phyloP scores from a whole-genome alignment of 208 protist species.

The Zelonia costaricensis region DNA sequence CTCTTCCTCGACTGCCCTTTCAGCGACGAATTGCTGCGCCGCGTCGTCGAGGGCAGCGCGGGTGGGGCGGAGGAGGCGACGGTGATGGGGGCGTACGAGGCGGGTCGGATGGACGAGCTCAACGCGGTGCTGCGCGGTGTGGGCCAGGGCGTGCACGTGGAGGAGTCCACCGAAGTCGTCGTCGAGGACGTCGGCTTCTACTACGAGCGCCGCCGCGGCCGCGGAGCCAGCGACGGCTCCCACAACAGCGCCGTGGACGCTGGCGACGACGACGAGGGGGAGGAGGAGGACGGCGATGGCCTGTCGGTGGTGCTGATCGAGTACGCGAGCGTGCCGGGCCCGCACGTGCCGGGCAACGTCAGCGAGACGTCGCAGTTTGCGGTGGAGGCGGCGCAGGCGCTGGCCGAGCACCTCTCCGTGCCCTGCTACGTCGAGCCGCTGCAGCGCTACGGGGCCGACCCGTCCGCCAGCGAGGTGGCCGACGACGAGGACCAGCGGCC shows the following conservation, averaged over 20 bases:
- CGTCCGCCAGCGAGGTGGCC: background rate
- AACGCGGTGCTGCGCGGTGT: slow-evolving; percentile 53
- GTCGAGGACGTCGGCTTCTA: slow-evolving; percentile 37
- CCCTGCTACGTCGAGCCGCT: slow-evolving; percentile 26
- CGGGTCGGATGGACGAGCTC: slow-evolving; percentile 37
- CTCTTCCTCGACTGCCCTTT: slow-evolving; percentile 59
- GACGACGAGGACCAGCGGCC: background rate
- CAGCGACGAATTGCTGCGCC: slow-evolving; percentile 51
- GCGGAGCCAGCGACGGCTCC: too few relatives aligned
- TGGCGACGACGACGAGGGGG: background rate
- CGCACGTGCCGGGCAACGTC: background rate
- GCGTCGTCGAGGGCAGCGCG: slow-evolving; percentile 35
- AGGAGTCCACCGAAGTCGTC: slow-evolving; percentile 21
- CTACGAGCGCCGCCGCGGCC: slow-evolving; percentile 1
- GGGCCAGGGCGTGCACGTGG: slow-evolving; percentile 30
- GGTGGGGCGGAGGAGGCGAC: slow-evolving; percentile 32
- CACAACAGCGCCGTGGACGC: background rate
- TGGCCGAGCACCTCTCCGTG: slow-evolving; percentile 22
- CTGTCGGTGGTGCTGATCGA: slow-evolving; percentile 13
- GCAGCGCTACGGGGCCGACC: slow-evolving; percentile 19
- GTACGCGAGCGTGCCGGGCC: slow-evolving; percentile 1
- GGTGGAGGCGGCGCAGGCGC: slow-evolving; percentile 12
- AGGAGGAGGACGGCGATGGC: background rate
- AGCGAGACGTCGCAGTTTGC: slow-evolving; percentile 11
- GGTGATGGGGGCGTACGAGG: slow-evolving; percentile 30